Conservation (phyloP, 1,139 yeast genomes). For the Spathaspora sp. region DNA sequence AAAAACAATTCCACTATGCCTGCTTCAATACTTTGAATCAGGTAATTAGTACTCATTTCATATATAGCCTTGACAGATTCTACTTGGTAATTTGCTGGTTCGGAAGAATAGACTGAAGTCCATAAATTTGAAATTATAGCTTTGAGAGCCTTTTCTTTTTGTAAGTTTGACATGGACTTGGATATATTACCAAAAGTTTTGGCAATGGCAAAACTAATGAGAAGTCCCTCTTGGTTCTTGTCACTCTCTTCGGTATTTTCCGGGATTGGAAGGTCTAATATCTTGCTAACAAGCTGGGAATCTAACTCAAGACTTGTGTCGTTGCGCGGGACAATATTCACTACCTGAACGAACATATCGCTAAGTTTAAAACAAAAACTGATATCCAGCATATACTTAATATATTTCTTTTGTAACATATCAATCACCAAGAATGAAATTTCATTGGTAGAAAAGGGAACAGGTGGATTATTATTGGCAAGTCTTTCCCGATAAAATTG, state of each 20-base stretch:
- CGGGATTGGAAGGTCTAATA: slow-evolving; percentile 7
- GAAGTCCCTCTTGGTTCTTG: slow-evolving; percentile 11
- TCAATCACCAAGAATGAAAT: slow-evolving; percentile 42
- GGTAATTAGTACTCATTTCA: slow-evolving; percentile 38
- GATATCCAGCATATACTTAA: slow-evolving; percentile 20
- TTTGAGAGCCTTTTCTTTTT: slow-evolving; percentile 34
- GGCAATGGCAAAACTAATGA: slow-evolving; percentile 46
- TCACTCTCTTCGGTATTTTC: background rate
- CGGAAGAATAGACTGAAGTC: slow-evolving; percentile 43
- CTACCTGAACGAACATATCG: slow-evolving; percentile 17
- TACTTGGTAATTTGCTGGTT: slow-evolving; percentile 54
- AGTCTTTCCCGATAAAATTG: slow-evolving; percentile 15
- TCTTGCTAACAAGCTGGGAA: slow-evolving; percentile 10
- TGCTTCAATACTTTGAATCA: slow-evolving; percentile 55
- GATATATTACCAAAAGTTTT: slow-evolving; percentile 42
- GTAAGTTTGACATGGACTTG: slow-evolving; percentile 20
- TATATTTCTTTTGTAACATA: slow-evolving; percentile 32
- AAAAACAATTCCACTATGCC: slow-evolving; percentile 52
- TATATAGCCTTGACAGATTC: slow-evolving; percentile 58
- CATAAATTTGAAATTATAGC: slow-evolving; percentile 43
- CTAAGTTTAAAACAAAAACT: slow-evolving; percentile 4
- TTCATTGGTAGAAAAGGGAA: slow-evolving; percentile 47
- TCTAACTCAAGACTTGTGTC: slow-evolving; percentile 1
- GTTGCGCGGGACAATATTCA: slow-evolving; percentile 48
- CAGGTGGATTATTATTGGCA: background rate